These are phyloP conservation scores for Lipomyces japonicus DNA, from an alignment of 805 yeast species.

Conservation along the genomic window DNA sequence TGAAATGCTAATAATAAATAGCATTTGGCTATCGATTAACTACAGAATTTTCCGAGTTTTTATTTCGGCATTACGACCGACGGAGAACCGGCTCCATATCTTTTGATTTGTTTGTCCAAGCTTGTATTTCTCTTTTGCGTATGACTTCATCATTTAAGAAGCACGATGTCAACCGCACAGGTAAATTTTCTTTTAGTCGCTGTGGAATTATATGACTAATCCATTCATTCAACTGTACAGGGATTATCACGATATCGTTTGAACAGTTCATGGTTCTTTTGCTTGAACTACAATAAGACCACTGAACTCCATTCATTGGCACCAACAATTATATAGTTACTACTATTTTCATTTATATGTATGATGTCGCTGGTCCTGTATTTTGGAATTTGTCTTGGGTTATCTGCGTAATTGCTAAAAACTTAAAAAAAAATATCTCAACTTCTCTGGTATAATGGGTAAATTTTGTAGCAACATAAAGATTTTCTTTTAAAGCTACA, in stretches of 20 bases:
- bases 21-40: slow-evolving; percentile 65
- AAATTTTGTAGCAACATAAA: too few relatives aligned
- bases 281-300: not conserved
- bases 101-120: slow-evolving; percentile 78
- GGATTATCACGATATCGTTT: not conserved
- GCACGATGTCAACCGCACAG: slow-evolving; percentile 46
- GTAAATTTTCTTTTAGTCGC: not conserved
- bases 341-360: too few relatives aligned
- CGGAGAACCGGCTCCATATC: slow-evolving; percentile 44
- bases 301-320: too few relatives aligned
- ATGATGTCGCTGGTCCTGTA: too few relatives aligned
- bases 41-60: slow-evolving; percentile 52
- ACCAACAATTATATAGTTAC: too few relatives aligned
- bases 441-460: too few relatives aligned
- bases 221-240: not conserved
- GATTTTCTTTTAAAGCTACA: too few relatives aligned
- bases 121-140: slow-evolving; percentile 69
- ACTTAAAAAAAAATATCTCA: too few relatives aligned
- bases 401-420: too few relatives aligned
- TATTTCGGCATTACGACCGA: slow-evolving; percentile 48
- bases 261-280: not conserved
- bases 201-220: not conserved
- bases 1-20: slow-evolving; percentile 5
- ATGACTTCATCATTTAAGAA: slow-evolving; percentile 75
- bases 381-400: too few relatives aligned